Base-by-base conservation (phyloP, 1,139 yeast genomes). In the Scheffersomyces segobiensis region DNA sequence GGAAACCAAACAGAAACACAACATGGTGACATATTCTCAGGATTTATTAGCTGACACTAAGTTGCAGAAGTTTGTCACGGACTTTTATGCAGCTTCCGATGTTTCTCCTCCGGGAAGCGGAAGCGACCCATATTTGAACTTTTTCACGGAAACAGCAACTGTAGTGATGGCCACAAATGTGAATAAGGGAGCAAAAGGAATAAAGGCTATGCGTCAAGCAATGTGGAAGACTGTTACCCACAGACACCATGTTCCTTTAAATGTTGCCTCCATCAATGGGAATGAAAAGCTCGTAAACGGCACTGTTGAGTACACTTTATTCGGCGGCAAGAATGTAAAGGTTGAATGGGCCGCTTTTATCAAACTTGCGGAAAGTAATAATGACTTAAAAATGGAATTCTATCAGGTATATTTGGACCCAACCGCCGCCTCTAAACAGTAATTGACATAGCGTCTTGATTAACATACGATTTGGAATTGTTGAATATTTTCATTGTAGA, bases 351-450 rank as follows among this genome's bases (percentile, higher is more conserved):
- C 68, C 6, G 70, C 66, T 1, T 55, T 58, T 52, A 63, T 67
- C 58, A 57, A 60, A 20, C 62, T 69, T 52, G 63, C 59, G 4
- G 53, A 55, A 3, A 56, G 49, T 48, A 32, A 52, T 48, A 32
- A 52, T 1, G 58, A 50, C 8, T 59, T 54, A 17, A 63, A 62
- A 56, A 62, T 70, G 66, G 56, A 62, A 53, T 62, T 49, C 52
- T 70, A 70, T 56, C 71, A 67, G 56, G 73, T 70, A 5, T 68
- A 66, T 54, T 54, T 67, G 52, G 72, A 69, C 54, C 55, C 65
- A 12, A 53, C 65, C 46, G 42, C 42, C 17, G 42, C 42, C 3
- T 32, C 42, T 17, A 32, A 32, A 32, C 42, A 32, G 42, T 32
- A 32, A 32, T 32, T 24, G 32, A 24, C 32, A 24, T 24, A 24